phyloP scores from a whole-genome alignment of 345 rosid species.

The Brassica carinata region DNA sequence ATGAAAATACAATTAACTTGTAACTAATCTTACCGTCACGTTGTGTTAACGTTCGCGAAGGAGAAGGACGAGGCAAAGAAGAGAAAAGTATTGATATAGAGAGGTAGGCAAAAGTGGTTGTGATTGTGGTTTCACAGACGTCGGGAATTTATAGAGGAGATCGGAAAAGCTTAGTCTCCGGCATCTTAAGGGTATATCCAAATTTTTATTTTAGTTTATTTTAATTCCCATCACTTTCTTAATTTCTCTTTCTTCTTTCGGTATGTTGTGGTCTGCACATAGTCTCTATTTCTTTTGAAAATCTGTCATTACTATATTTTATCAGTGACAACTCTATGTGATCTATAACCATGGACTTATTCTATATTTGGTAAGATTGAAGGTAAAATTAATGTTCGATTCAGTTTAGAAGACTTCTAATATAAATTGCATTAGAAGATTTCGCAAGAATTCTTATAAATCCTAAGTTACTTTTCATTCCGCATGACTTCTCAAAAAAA shows the following conservation, averaged over 20 bases:
- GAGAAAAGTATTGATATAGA: background rate
- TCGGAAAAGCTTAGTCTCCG: slow-evolving; percentile 22
- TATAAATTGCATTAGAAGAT: too few relatives aligned
- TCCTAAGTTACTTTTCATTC: too few relatives aligned
- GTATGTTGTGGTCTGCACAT: slow-evolving; percentile 24
- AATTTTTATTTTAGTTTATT: background rate
- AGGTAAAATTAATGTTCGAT: too few relatives aligned
- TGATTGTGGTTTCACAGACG: background rate
- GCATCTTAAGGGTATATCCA: slow-evolving; percentile 33
- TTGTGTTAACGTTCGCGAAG: background rate
- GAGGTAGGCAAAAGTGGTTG: background rate
- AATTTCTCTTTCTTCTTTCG: background rate
- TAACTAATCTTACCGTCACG: slow-evolving; percentile 23
- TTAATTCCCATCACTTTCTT: background rate
- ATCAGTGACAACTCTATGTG: too few relatives aligned
- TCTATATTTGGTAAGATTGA: too few relatives aligned
- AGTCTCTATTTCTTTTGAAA: background rate
- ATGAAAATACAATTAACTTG: background rate
- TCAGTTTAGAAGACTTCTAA: too few relatives aligned
- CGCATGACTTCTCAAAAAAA: too few relatives aligned
- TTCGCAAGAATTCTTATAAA: too few relatives aligned
- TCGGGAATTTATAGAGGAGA: slow-evolving; percentile 5
- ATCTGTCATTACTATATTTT: too few relatives aligned
- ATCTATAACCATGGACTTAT: too few relatives aligned
- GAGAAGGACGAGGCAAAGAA: background rate